phyloP scores from a whole-genome alignment of 352 stramenopile species.

The Aphanomyces invadans region DNA sequence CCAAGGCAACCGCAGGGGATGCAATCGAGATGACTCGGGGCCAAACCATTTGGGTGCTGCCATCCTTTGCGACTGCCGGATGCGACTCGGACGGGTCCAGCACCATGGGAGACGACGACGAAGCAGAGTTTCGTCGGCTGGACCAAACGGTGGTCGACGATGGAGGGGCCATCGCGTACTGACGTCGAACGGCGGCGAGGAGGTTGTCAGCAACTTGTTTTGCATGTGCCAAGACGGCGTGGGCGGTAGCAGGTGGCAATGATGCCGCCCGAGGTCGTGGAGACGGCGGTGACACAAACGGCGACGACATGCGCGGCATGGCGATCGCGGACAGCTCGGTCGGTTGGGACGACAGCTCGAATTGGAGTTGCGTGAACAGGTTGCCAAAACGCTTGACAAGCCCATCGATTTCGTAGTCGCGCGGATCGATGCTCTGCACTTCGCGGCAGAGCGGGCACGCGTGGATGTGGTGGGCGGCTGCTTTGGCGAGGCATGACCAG shows the following conservation, averaged over 20 bases:
- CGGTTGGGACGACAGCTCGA: too few species aligned
- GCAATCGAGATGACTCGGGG: conserved; percentile 12
- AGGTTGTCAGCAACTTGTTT: conserved; percentile 1
- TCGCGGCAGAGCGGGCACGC: conserved; percentile 64
- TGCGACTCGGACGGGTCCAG: neutral
- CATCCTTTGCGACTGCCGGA: neutral
- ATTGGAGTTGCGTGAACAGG: conserved; percentile 30
- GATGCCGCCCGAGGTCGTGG: too few species aligned
- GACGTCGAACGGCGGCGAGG: neutral
- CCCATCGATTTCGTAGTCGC: conserved; percentile 73
- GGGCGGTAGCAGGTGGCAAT: neutral
- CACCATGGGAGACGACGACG: too few species aligned
- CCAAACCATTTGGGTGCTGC: neutral
- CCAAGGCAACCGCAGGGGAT: neutral
- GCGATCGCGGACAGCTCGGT: too few species aligned
- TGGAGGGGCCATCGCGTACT: neutral
- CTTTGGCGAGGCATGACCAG: conserved; percentile 70
- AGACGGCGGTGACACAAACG: too few species aligned
- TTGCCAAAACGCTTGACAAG: conserved; percentile 70
- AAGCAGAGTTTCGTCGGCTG: too few species aligned
- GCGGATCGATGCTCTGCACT: conserved; percentile 63
- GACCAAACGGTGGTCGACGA: too few species aligned
- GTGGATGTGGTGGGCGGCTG: conserved; percentile 61
- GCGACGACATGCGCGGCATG: too few species aligned
- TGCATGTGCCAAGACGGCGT: neutral